A percentile compares a stretch with the other conserved stretches of the same genome.
phyloP scores from a whole-genome alignment of 768 basidiomycete species.

The Mycena crocata region DNA sequence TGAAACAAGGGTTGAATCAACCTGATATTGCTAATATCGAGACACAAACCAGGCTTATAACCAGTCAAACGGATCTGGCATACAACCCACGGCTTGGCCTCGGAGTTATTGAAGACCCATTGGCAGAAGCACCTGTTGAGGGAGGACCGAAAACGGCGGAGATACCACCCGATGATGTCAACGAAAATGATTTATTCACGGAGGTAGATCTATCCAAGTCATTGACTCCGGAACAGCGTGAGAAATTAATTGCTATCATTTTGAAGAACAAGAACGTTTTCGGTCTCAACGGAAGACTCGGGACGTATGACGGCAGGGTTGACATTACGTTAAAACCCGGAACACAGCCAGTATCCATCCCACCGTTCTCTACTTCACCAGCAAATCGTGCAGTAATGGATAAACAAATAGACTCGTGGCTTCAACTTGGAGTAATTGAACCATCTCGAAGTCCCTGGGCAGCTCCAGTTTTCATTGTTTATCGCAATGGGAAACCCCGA shows the following conservation, averaged over 20 bases:
- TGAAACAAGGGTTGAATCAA: too few relatives aligned
- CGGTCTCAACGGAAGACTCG: slow-evolving; percentile 46
- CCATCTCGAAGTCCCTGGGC: slow-evolving; percentile 53
- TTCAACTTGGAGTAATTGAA: slow-evolving; percentile 51
- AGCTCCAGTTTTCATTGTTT: slow-evolving; percentile 46
- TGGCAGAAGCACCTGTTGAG: slow-evolving; percentile 34
- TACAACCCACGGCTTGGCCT: too few relatives aligned
- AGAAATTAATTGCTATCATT: slow-evolving; percentile 33
- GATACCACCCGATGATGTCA: slow-evolving; percentile 23
- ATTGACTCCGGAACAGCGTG: slow-evolving; percentile 8
- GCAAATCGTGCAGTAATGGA: slow-evolving; percentile 44
- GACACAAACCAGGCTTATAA: too few relatives aligned
- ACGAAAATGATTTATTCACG: background rate
- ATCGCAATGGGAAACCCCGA: slow-evolving; percentile 50
- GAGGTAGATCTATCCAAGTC: slow-evolving; percentile 1
- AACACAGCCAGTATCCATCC: slow-evolving; percentile 41
- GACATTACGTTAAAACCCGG: slow-evolving; percentile 40
- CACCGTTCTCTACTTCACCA: slow-evolving; percentile 40
- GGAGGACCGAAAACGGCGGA: slow-evolving; percentile 47
- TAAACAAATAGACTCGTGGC: slow-evolving; percentile 46
- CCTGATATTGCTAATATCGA: too few relatives aligned
- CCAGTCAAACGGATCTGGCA: too few relatives aligned
- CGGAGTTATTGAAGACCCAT: slow-evolving; percentile 16
- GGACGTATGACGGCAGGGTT: slow-evolving; percentile 39
- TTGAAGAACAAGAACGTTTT: slow-evolving; percentile 38